A percentile compares a stretch with the other conserved stretches of the same genome.
Conservation (phyloP, 2,329 filamentous ascomycete species). For the Biscogniauxia marginata region DNA sequence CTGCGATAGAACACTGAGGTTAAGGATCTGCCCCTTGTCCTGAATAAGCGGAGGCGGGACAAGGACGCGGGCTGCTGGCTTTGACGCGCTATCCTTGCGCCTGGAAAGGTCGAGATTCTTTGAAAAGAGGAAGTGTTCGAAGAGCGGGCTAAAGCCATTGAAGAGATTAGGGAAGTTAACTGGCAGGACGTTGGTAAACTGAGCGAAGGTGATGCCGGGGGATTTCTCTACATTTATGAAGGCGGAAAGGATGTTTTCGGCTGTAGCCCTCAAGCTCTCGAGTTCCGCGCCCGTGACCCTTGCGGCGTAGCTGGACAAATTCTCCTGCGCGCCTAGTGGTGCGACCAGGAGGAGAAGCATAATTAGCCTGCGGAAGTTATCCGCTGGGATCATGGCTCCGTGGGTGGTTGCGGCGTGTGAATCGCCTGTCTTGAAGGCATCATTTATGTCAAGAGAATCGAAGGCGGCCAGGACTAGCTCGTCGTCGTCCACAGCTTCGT, state of each 20-base stretch:
- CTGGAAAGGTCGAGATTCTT: conserved; percentile 67
- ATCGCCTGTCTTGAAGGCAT: conserved; percentile 56
- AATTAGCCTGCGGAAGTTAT: conserved; percentile 69
- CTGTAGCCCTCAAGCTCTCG: conserved; percentile 57
- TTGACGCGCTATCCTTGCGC: conserved; percentile 36
- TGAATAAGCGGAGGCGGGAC: conserved; percentile 45
- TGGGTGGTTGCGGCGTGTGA: conserved; percentile 47
- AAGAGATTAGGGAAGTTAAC: conserved; percentile 65
- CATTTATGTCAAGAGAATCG: conserved; percentile 63
- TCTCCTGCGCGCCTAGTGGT: conserved; percentile 64
- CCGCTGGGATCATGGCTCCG: conserved; percentile 68
- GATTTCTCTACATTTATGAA: conserved; percentile 65
- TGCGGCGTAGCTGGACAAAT: conserved; percentile 58
- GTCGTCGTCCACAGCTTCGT: conserved; percentile 51
- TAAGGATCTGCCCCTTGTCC: conserved; percentile 59
- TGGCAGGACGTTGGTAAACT: conserved; percentile 60
- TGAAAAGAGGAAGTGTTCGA: conserved; percentile 74
- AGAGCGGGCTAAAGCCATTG: conserved; percentile 64
- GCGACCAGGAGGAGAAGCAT: conserved; percentile 68
- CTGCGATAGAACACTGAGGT: conserved; percentile 63
- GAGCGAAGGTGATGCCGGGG: conserved; percentile 60
- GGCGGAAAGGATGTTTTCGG: conserved; percentile 63
- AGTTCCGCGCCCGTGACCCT: conserved; percentile 57
- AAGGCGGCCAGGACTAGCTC: conserved; percentile 68
- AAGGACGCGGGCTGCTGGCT: conserved; percentile 9